Percentiles rank a stretch among this genome's conserved stretches.
Evolutionary conservation across 164 flowering plant species (phyloP).

Genomic region (Pachysandra terminalis): DNA sequence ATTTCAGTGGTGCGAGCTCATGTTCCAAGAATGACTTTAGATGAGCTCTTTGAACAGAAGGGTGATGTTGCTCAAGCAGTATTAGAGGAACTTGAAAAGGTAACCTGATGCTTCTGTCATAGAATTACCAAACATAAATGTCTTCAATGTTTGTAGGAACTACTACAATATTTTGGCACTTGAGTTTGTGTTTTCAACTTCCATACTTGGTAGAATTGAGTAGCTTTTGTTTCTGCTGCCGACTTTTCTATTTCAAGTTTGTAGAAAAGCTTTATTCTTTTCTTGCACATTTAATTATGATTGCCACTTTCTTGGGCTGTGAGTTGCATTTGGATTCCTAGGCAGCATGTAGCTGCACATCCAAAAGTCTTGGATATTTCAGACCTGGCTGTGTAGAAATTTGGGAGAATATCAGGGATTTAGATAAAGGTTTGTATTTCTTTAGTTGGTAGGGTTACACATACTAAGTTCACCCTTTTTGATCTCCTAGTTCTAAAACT

Average conservation of each 20-base stretch:
- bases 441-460: too few relatives aligned
- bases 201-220: too few relatives aligned
- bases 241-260: not conserved
- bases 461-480: too few relatives aligned
- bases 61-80: conserved; percentile 89
- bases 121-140: not conserved
- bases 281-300: not conserved
- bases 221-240: not conserved
- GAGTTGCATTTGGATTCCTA: not conserved
- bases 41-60: conserved; percentile 95
- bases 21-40: conserved; percentile 86
- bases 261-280: not conserved
- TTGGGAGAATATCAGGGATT: too few relatives aligned
- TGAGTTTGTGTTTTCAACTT: not conserved
- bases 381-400: too few relatives aligned
- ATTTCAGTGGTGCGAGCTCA: conserved; percentile 91
- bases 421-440: too few relatives aligned
- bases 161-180: not conserved
- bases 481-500: too few relatives aligned
- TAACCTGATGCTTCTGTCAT: conserved; percentile 16
- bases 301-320: not conserved
- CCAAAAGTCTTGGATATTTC: too few relatives aligned
- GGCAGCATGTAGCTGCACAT: not conserved
- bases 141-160: not conserved
- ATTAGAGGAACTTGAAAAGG: conserved; percentile 96